Evolutionary conservation across 1,284 basidiomycete species (phyloP).

Genomic region (Xerocomus minutiporus): DNA sequence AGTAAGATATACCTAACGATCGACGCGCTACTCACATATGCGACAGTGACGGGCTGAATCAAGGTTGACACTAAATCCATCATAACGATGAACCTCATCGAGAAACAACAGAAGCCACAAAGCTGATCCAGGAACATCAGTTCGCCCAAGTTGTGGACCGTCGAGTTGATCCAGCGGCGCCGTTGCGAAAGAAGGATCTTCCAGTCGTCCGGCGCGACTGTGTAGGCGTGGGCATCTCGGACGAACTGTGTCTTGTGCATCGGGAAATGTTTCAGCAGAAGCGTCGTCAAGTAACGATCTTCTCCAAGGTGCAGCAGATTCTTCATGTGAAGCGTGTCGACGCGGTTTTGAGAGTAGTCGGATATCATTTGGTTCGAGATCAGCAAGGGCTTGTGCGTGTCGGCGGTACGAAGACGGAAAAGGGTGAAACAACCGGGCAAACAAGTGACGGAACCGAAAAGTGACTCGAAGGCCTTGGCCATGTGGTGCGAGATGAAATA

Average conservation of each 20-base stretch:
- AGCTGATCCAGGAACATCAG: slow-evolving; percentile 89
- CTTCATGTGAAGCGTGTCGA: slow-evolving; percentile 97
- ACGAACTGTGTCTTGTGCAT: slow-evolving; percentile 92
- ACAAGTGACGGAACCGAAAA: slow-evolving; percentile 98
- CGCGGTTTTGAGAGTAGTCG: slow-evolving; percentile 94
- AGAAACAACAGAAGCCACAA: slow-evolving; percentile 97
- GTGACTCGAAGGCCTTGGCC: slow-evolving; percentile 94
- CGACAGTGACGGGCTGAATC: slow-evolving; percentile 89
- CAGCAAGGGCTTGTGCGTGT: slow-evolving; percentile 86
- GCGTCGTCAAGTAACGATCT: slow-evolving; percentile 96
- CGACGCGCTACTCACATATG: slow-evolving; percentile 64
- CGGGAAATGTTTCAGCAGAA: slow-evolving; percentile 93
- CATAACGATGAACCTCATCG: slow-evolving; percentile 98
- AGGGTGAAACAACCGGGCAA: slow-evolving; percentile 97
- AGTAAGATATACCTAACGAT: slow-evolving; percentile 4
- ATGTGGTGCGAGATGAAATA: slow-evolving; percentile 97
- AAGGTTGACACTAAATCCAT: slow-evolving; percentile 88
- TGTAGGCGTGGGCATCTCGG: slow-evolving; percentile 88
- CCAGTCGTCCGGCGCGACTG: slow-evolving; percentile 92
- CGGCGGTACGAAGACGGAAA: slow-evolving; percentile 88
- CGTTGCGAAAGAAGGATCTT: slow-evolving; percentile 93
- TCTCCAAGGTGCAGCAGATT: slow-evolving; percentile 95
- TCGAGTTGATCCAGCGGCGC: slow-evolving; percentile 99
- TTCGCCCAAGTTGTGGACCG: slow-evolving; percentile 94
- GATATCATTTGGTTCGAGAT: slow-evolving; percentile 86